Conservation (phyloP, 169 alveolate species). For the Amoebophrya sp. region DNA sequence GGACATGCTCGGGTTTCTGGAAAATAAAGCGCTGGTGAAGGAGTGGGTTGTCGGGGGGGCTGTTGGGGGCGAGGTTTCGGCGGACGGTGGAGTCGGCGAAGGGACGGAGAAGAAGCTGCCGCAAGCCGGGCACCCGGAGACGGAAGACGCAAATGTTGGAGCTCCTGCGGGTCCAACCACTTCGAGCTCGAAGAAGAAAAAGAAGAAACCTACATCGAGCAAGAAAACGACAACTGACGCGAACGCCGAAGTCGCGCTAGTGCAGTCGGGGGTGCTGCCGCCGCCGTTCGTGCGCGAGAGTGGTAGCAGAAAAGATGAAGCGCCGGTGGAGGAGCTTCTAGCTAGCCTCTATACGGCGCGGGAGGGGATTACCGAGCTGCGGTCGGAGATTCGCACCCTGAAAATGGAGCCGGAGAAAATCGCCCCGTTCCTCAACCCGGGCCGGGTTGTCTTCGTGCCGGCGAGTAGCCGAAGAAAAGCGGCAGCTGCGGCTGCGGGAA, state of each 20-base stretch:
- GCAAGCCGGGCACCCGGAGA: conserved; percentile 35
- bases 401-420: conserved; percentile 17
- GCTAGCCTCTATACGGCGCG: not conserved
- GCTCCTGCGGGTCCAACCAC: no score
- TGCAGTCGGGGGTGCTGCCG: not conserved
- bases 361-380: not conserved
- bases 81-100: no score
- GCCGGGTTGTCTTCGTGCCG: conserved; percentile 5
- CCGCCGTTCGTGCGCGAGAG: not conserved
- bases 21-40: conserved; percentile 29
- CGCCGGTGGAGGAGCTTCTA: not conserved
- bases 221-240: no score
- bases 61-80: no score
- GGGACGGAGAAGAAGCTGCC: conserved; percentile 39
- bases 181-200: conserved; percentile 21
- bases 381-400: conserved; percentile 13
- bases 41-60: no score
- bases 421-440: conserved; percentile 27
- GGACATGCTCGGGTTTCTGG: conserved; percentile 13
- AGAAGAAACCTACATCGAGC: conserved; percentile 2
- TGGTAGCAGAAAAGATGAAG: not conserved
- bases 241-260: not conserved
- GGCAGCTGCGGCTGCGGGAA: no score
- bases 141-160: conserved; percentile 23
- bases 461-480: no score